Conservation (phyloP, 805 yeast species). For the Schwanniomyces pseudopolymorphus region DNA sequence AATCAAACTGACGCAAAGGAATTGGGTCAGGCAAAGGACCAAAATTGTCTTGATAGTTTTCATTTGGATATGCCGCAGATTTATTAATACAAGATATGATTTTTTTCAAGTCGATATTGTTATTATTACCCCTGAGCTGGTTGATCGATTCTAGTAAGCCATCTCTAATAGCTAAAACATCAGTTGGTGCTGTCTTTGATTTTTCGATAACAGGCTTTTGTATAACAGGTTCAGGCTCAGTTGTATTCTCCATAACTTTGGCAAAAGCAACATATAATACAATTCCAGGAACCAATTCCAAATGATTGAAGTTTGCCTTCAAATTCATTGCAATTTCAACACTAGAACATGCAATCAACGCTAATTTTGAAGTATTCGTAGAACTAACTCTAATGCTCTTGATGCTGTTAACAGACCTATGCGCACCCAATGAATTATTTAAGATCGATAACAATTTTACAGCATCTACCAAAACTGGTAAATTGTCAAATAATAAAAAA, state of each 20-base stretch:
- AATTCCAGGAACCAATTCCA: constrained; percentile 77
- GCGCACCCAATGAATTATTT: constrained; percentile 18
- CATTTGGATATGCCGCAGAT: constrained; percentile 37
- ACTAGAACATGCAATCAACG: constrained; percentile 67
- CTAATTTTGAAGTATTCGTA: constrained; percentile 19
- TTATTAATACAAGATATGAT: constrained; percentile 45
- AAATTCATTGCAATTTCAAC: constrained; percentile 79
- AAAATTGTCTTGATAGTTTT: constrained; percentile 51
- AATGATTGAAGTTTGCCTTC: constrained; percentile 73
- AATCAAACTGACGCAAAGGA: constrained; percentile 72
- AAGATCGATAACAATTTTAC: constrained; percentile 29
- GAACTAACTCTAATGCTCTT: constrained; percentile 19
- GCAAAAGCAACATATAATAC: constrained; percentile 84
- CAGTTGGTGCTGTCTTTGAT: constrained; percentile 17
- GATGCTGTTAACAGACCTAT: constrained; percentile 14
- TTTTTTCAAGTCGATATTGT: constrained; percentile 32
- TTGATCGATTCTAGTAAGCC: constrained; percentile 17
- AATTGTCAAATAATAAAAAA: constrained; percentile 73
- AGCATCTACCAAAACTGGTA: constrained; percentile 70
- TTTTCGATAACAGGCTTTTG: constrained; percentile 6
- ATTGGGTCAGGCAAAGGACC: constrained; percentile 79
- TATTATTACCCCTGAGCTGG: constrained; percentile 14
- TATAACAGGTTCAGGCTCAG: constrained; percentile 2
- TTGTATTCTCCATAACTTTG: constrained; percentile 46
- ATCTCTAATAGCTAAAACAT: constrained; percentile 22